phyloP scores from a whole-genome alignment of 805 yeast species.

The Pichia manshurica region DNA sequence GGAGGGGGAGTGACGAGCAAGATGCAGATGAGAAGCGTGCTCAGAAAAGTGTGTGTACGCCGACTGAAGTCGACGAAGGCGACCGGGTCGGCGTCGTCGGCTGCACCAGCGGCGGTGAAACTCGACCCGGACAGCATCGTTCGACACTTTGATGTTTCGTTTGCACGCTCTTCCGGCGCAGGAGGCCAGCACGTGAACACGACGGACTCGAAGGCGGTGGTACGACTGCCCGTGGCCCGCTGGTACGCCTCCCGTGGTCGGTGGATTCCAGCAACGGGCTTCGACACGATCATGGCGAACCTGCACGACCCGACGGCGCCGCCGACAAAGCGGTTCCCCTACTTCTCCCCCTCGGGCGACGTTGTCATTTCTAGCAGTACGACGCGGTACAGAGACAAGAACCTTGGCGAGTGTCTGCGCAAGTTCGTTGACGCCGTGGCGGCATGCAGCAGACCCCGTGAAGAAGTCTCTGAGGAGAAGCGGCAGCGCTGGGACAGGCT shows the following conservation, averaged over 20 bases:
- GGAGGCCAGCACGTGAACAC: slow-evolving; percentile 62
- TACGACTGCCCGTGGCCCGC: slow-evolving; percentile 29
- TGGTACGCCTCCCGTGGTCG: slow-evolving; percentile 35
- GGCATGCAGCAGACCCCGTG: slow-evolving; percentile 32
- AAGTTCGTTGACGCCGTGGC: slow-evolving; percentile 40
- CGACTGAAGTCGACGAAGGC: too few species aligned
- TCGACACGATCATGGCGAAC: slow-evolving; percentile 30
- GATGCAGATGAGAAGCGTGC: too few species aligned
- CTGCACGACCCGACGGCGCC: slow-evolving; percentile 17
- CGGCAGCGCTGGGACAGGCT: slow-evolving; percentile 37
- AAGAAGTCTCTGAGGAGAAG: slow-evolving; percentile 37
- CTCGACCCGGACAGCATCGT: slow-evolving; percentile 5
- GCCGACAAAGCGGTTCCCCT: slow-evolving; percentile 19
- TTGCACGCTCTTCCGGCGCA: slow-evolving; percentile 49
- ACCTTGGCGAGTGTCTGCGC: slow-evolving; percentile 40
- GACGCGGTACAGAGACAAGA: slow-evolving; percentile 39
- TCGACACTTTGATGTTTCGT: slow-evolving; percentile 33
- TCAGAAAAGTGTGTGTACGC: too few species aligned
- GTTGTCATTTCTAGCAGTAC: slow-evolving; percentile 22
- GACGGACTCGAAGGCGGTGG: slow-evolving; percentile 43
- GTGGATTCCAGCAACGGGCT: slow-evolving; percentile 38
- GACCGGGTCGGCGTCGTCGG: too few species aligned
- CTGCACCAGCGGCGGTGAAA: too few species aligned
- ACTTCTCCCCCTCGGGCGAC: slow-evolving; percentile 26
- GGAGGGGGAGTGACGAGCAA: too few species aligned